Evolutionary conservation across 768 basidiomycete species (phyloP).

Genomic region (Hemileccinum impolitum): DNA sequence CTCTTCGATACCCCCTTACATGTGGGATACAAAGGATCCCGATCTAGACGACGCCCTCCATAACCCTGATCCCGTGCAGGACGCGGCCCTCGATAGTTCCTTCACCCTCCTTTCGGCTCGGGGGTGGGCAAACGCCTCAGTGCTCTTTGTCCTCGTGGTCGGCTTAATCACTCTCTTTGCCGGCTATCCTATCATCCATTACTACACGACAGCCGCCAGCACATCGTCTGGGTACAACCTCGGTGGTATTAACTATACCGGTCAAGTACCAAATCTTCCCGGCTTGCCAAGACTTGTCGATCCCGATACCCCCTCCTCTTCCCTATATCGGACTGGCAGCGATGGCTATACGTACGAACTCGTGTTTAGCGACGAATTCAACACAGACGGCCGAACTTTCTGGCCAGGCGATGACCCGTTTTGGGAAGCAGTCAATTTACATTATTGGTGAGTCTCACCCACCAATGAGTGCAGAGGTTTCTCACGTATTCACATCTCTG

Average conservation of each 20-base stretch:
- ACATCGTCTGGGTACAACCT: conserved; percentile 66
- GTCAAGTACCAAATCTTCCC: conserved; percentile 79
- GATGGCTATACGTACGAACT: conserved; percentile 81
- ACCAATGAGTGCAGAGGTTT: neutral
- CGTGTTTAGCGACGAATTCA: conserved; percentile 88
- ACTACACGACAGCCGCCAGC: conserved; percentile 35
- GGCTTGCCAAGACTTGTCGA: conserved; percentile 74
- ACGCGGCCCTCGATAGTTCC: conserved; percentile 52
- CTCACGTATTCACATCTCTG: conserved; percentile 5
- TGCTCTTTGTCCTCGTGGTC: conserved; percentile 63
- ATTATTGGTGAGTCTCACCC: conserved; percentile 60
- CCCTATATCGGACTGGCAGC: conserved; percentile 53
- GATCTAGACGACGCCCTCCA: conserved; percentile 90
- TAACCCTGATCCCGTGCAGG: conserved; percentile 78
- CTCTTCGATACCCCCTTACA: conserved; percentile 63
- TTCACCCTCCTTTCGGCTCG: conserved; percentile 76
- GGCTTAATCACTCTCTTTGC: conserved; percentile 79
- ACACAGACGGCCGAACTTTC: conserved; percentile 67
- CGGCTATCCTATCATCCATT: conserved; percentile 80
- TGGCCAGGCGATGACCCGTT: conserved; percentile 79
- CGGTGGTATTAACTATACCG: conserved; percentile 78
- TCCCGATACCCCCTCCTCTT: conserved; percentile 61
- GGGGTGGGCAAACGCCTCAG: conserved; percentile 79
- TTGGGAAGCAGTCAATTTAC: conserved; percentile 83
- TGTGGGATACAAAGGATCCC: conserved; percentile 78